Percentiles rank a stretch among this genome's conserved stretches.
phyloP scores from a whole-genome alignment of 495 filamentous ascomycete species.

The Bombardia bombarda region DNA sequence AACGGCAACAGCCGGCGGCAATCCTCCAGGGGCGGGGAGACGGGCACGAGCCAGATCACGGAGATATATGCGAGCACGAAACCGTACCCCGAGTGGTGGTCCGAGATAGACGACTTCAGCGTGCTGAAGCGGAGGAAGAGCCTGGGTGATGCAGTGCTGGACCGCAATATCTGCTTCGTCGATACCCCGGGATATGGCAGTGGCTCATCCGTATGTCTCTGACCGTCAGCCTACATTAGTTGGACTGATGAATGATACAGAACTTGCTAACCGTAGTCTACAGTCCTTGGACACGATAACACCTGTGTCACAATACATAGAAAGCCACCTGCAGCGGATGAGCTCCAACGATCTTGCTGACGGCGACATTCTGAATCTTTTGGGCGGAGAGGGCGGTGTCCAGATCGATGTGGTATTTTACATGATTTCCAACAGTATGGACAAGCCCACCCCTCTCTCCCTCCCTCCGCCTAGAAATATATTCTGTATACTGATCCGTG shows the following conservation, averaged over 20 bases:
- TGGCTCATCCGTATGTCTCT: constrained; percentile 47
- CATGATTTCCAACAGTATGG: constrained; percentile 46
- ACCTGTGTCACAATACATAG: constrained; percentile 65
- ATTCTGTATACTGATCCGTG: background rate
- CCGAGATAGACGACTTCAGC: constrained; percentile 71
- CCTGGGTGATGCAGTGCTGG: constrained; percentile 71
- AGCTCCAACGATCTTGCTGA: constrained; percentile 54
- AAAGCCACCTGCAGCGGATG: constrained; percentile 61
- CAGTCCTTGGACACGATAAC: constrained; percentile 59
- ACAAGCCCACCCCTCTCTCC: background rate
- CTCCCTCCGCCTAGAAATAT: too few relatives aligned
- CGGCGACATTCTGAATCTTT: constrained; percentile 66
- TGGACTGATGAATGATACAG: too few relatives aligned
- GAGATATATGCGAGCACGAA: constrained; percentile 92
- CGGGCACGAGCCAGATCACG: constrained; percentile 47
- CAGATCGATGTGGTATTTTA: constrained; percentile 90
- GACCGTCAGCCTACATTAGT: background rate
- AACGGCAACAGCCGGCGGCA: constrained; percentile 4
- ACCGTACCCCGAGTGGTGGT: constrained; percentile 91
- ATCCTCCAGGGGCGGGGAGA: constrained; percentile 4
- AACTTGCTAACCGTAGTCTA: constrained; percentile 4
- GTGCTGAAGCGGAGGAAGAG: constrained; percentile 69
- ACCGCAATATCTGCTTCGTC: constrained; percentile 91
- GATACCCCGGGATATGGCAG: constrained; percentile 74
- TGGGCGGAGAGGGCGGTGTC: constrained; percentile 79